These are phyloP conservation scores for Clitoria ternatea DNA, from an alignment of 306 rosid species.

Conservation along the genomic window DNA sequence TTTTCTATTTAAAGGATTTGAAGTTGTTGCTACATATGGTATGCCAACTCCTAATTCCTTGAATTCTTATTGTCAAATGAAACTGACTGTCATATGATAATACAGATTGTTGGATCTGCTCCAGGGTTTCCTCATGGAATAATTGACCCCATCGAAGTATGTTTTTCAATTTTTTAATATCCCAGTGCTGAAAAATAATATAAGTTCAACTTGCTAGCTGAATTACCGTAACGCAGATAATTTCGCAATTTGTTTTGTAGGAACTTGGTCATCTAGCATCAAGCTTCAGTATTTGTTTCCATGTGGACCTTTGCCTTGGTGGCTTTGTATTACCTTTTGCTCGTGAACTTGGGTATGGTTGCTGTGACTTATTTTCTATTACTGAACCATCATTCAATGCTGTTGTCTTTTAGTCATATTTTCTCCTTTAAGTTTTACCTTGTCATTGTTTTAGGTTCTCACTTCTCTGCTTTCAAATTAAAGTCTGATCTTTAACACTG, in stretches of 20 bases:
- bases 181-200: not conserved
- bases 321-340: slow-evolving; percentile 95
- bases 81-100: slow-evolving; percentile 24
- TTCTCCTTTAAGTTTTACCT: not conserved
- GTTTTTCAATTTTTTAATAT: slow-evolving; percentile 16
- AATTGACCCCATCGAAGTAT: slow-evolving; percentile 88
- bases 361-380: slow-evolving; percentile 23
- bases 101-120: slow-evolving; percentile 96
- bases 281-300: slow-evolving; percentile 75
- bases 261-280: slow-evolving; percentile 91
- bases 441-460: not conserved
- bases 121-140: slow-evolving; percentile 98
- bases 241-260: slow-evolving; percentile 43
- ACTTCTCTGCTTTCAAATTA: not conserved
- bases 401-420: not conserved
- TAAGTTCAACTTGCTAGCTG: slow-evolving; percentile 18
- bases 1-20: not conserved
- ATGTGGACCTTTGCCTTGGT: slow-evolving; percentile 95
- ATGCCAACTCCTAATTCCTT: slow-evolving; percentile 22
- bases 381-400: slow-evolving; percentile 3
- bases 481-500: not conserved
- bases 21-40: not conserved
- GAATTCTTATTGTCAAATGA: slow-evolving; percentile 25
- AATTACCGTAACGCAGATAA: slow-evolving; percentile 14
- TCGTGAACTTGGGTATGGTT: slow-evolving; percentile 79